Conservation (phyloP, 129 eudicot species). For the Sambucus nigra region DNA sequence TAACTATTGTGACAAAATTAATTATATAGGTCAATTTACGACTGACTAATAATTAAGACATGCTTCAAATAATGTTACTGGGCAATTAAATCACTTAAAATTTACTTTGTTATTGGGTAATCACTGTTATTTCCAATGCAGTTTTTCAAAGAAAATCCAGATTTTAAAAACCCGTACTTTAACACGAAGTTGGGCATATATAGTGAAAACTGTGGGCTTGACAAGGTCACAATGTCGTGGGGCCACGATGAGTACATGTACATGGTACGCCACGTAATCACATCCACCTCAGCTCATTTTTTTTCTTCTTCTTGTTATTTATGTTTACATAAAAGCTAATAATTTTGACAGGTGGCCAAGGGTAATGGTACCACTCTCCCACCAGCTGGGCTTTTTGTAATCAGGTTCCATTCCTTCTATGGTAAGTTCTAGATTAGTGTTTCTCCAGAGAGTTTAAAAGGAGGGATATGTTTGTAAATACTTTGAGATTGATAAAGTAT, state of each 20-base stretch:
- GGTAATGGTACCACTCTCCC: conserved; percentile 44
- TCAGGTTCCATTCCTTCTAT: conserved; percentile 51
- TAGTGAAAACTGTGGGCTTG: conserved; percentile 35
- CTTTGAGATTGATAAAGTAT: not conserved
- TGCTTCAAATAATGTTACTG: too few relatives aligned
- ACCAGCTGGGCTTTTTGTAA: conserved; percentile 38
- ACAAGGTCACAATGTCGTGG: conserved; percentile 44
- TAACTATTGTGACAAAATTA: too few relatives aligned
- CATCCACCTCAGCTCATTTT: too few relatives aligned
- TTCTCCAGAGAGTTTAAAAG: not conserved
- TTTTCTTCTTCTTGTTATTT: not conserved
- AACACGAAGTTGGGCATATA: conserved; percentile 42
- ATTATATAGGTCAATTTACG: too few relatives aligned
- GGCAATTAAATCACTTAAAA: too few relatives aligned
- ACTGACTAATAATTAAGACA: too few relatives aligned
- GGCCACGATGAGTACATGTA: conserved; percentile 68
- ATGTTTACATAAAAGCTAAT: not conserved
- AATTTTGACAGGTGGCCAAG: conserved; percentile 30
- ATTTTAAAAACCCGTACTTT: conserved; percentile 18
- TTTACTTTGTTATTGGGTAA: not conserved
- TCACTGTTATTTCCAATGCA: conserved; percentile 2
- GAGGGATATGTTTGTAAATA: not conserved
- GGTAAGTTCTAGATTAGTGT: conserved; percentile 17
- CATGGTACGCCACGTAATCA: conserved; percentile 21
- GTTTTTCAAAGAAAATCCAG: conserved; percentile 41